Evolutionary conservation across 352 stramenopile genomes (phyloP).

Genomic region (Phytophthora foliorum): DNA sequence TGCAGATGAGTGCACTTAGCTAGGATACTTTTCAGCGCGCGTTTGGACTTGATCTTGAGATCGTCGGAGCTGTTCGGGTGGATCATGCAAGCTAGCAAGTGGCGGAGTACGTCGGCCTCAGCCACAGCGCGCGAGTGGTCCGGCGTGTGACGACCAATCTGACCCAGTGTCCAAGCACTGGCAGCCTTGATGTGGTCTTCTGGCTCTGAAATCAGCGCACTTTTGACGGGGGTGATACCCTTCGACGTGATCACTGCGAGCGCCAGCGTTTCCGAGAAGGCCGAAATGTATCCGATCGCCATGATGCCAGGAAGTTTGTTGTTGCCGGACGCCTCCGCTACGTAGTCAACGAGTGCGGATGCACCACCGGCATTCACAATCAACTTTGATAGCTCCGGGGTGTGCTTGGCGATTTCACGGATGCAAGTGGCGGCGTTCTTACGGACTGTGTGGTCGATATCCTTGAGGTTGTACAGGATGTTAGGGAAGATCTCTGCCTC

Average conservation of each 20-base stretch:
- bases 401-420: constrained; percentile 96
- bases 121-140: constrained; percentile 94
- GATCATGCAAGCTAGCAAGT: constrained; percentile 95
- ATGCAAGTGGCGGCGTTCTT: constrained; percentile 97
- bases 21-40: constrained; percentile 94
- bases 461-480: constrained; percentile 96
- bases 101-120: constrained; percentile 94
- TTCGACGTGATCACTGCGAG: constrained; percentile 96
- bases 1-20: constrained; percentile 96
- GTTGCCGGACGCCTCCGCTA: constrained; percentile 92
- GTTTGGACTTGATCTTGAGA: constrained; percentile 95
- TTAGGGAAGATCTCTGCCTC: constrained; percentile 97
- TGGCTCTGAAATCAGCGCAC: constrained; percentile 92
- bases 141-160: constrained; percentile 95
- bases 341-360: constrained; percentile 94
- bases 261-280: constrained; percentile 95
- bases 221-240: constrained; percentile 94
- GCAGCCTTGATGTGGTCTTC: constrained; percentile 97
- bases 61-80: constrained; percentile 94
- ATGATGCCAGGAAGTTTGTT: constrained; percentile 96
- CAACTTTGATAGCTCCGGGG: constrained; percentile 95
- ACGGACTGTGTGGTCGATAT: constrained; percentile 95
- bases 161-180: constrained; percentile 95
- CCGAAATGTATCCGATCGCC: constrained; percentile 96
- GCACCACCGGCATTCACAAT: constrained; percentile 97